These are phyloP conservation scores for Pleurotus giganteus DNA, from an alignment of 768 basidiomycete species.

Conservation along the genomic window DNA sequence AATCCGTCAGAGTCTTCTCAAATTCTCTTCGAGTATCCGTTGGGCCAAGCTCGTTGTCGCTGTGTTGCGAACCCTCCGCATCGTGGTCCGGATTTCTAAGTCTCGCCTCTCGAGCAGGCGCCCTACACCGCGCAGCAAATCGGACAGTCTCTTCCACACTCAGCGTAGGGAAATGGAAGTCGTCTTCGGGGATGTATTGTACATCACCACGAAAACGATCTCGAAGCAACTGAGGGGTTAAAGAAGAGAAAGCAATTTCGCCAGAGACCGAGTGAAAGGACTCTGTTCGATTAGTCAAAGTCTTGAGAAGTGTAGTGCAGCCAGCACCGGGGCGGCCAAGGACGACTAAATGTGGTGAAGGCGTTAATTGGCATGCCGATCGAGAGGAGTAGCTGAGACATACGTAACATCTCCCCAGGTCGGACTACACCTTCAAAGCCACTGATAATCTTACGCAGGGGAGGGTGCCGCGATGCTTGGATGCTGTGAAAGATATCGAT, in stretches of 20 bases:
- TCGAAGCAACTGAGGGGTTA: constrained; percentile 60
- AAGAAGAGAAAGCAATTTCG: constrained; percentile 71
- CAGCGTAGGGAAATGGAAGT: constrained; percentile 82
- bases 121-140: constrained; percentile 5
- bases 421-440: constrained; percentile 64
- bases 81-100: background rate
- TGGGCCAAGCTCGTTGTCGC: background rate
- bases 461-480: constrained; percentile 53
- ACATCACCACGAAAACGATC: constrained; percentile 76
- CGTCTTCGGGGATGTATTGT: constrained; percentile 80
- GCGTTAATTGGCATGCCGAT: background rate
- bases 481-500: constrained; percentile 40
- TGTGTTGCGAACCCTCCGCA: too few species aligned
- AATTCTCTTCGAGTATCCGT: constrained; percentile 40
- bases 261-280: constrained; percentile 70
- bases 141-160: constrained; percentile 63
- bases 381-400: constrained; percentile 24
- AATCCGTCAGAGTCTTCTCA: constrained; percentile 48
- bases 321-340: constrained; percentile 85
- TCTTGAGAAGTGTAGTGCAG: constrained; percentile 81
- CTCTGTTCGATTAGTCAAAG: constrained; percentile 69
- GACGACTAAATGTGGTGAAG: constrained; percentile 50
- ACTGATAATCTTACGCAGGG: constrained; percentile 60
- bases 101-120: background rate
- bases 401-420: constrained; percentile 77